Evolutionary conservation across 202 grass and related monocot species (phyloP).

Genomic region (Miscanthus sacchariflorus): DNA sequence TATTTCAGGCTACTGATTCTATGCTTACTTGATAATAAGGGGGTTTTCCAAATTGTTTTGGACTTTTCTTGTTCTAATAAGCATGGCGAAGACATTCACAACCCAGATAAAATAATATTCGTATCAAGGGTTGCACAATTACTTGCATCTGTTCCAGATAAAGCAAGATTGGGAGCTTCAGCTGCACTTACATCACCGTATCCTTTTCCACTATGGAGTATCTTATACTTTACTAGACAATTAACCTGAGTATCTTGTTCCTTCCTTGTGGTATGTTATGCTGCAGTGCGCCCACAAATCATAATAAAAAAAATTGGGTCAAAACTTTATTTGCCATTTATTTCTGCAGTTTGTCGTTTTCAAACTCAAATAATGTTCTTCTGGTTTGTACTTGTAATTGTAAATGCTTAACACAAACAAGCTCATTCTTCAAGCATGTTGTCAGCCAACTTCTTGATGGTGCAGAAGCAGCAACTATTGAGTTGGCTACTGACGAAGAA

Average conservation of each 20-base stretch:
- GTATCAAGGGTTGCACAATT: conserved; percentile 75
- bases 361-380: conserved; percentile 25
- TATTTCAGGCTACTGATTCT: conserved; percentile 76
- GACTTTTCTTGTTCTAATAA: conserved; percentile 60
- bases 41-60: conserved; percentile 60
- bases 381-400: conserved; percentile 32
- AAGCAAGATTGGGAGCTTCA: conserved; percentile 68
- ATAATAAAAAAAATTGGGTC: neutral
- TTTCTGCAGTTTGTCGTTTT: neutral
- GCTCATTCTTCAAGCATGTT: conserved; percentile 80
- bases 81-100: conserved; percentile 42
- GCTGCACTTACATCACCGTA: conserved; percentile 70
- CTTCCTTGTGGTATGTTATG: conserved; percentile 3
- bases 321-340: neutral
- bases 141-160: conserved; percentile 95
- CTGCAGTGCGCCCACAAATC: neutral
- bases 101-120: conserved; percentile 50
- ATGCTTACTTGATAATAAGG: conserved; percentile 84
- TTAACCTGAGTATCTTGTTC: conserved; percentile 21
- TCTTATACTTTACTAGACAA: conserved; percentile 18
- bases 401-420: conserved; percentile 71
- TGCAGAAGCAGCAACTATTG: conserved; percentile 67
- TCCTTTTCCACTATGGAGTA: conserved; percentile 53
- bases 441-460: conserved; percentile 72
- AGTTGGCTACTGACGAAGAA: conserved; percentile 46